These are phyloP conservation scores for Bipolaris bicolor DNA, from an alignment of 2,329 filamentous ascomycete genomes.

Conservation along the genomic window DNA sequence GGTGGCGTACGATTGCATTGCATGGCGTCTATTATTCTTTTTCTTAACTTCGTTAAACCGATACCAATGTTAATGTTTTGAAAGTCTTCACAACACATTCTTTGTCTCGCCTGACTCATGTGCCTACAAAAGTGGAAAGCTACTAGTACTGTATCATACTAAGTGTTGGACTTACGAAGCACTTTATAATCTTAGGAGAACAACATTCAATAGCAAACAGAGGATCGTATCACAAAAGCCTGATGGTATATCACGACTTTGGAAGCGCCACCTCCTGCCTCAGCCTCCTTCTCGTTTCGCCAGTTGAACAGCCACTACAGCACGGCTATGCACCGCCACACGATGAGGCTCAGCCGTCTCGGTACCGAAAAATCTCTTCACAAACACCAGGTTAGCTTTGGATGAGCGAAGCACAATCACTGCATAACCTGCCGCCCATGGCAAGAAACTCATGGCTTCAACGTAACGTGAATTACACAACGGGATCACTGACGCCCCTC, in stretches of 20 bases:
- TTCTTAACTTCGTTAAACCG: constrained; percentile 8
- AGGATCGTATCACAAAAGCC: background rate
- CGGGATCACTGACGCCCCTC: too few species aligned
- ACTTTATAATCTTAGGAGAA: background rate
- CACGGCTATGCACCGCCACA: background rate
- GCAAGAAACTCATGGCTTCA: too few species aligned
- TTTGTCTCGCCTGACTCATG: background rate
- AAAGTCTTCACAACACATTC: background rate
- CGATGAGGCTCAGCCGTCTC: too few species aligned
- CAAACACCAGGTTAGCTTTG: too few species aligned
- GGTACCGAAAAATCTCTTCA: too few species aligned
- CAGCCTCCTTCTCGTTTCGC: background rate
- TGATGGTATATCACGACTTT: background rate
- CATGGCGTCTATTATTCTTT: constrained; percentile 21
- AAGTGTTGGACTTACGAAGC: background rate
- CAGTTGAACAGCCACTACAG: background rate
- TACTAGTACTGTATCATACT: background rate
- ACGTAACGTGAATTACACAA: too few species aligned
- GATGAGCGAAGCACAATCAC: too few species aligned
- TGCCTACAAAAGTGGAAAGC: background rate
- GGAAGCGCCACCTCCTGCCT: background rate
- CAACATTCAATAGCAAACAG: background rate
- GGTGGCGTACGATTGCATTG: constrained; percentile 24
- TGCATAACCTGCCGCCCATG: too few species aligned
- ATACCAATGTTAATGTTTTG: constrained; percentile 26